Conservation (phyloP, 805 yeast species). For the Jamesozyma piceae region DNA sequence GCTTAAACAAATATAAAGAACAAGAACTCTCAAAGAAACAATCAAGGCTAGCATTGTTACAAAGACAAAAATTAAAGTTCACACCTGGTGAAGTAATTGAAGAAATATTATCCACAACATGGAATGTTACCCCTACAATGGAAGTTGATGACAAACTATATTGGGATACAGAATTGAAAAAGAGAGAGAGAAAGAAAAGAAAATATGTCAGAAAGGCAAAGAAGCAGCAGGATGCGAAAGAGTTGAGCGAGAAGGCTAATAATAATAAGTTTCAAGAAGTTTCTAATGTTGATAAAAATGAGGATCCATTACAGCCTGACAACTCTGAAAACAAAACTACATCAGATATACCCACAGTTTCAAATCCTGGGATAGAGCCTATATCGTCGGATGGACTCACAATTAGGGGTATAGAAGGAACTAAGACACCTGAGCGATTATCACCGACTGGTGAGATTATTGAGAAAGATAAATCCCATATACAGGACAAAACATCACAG, state of each 20-base stretch:
- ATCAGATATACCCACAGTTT: too few species aligned
- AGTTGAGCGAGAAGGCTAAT: not conserved
- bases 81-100: slow-evolving; percentile 34
- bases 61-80: slow-evolving; percentile 54
- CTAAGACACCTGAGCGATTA: too few species aligned
- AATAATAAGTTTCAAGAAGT: too few species aligned
- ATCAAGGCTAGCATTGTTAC: slow-evolving; percentile 61
- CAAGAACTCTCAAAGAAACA: slow-evolving; percentile 77
- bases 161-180: slow-evolving; percentile 32
- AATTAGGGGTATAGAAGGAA: too few species aligned
- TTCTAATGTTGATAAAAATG: too few species aligned
- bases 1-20: slow-evolving; percentile 70
- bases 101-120: slow-evolving; percentile 14
- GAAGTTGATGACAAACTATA: slow-evolving; percentile 46
- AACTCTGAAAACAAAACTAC: too few species aligned
- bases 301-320: too few species aligned
- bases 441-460: too few species aligned
- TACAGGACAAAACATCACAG: too few species aligned
- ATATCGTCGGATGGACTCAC: too few species aligned
- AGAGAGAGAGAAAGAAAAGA: slow-evolving; percentile 35
- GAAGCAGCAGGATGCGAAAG: slow-evolving; percentile 14
- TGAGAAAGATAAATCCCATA: too few species aligned
- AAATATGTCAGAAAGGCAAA: slow-evolving; percentile 36
- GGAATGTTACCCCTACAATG: slow-evolving; percentile 50
- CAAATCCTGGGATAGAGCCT: too few species aligned